phyloP scores from a whole-genome alignment of 2,329 filamentous ascomycete genomes.

The Sordariomycetes sp. region DNA sequence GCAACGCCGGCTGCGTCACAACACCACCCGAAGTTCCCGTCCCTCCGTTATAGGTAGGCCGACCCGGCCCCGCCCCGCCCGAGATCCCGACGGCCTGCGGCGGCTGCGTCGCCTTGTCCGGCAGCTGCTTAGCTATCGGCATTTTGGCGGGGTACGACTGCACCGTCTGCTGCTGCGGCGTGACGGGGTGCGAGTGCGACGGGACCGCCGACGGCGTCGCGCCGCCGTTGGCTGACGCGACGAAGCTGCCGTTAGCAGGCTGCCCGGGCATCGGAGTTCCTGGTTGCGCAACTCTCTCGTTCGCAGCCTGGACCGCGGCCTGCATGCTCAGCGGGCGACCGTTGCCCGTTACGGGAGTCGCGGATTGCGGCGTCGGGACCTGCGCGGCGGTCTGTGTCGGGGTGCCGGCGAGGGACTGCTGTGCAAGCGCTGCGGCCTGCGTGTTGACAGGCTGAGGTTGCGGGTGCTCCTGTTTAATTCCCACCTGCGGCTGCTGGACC shows the following conservation, averaged over 20 bases:
- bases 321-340: slow-evolving; percentile 32
- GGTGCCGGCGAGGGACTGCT: slow-evolving; percentile 27
- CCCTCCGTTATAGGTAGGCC: slow-evolving; percentile 76
- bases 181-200: slow-evolving; percentile 6
- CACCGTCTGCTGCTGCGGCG: slow-evolving; percentile 23
- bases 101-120: slow-evolving; percentile 50
- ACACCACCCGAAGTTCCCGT: slow-evolving; percentile 66
- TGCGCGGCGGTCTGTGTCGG: slow-evolving; percentile 34
- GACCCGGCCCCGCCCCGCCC: slow-evolving; percentile 46
- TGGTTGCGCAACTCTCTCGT: slow-evolving; percentile 19
- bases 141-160: slow-evolving; percentile 45
- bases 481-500: slow-evolving; percentile 14
- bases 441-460: slow-evolving; percentile 33
- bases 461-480: slow-evolving; percentile 7
- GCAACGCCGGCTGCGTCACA: slow-evolving; percentile 75
- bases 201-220: slow-evolving; percentile 21
- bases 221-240: slow-evolving; percentile 10
- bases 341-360: slow-evolving; percentile 21
- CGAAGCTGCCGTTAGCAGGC: slow-evolving; percentile 9
- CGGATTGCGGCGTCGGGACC: slow-evolving; percentile 34
- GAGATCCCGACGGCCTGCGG: slow-evolving; percentile 62
- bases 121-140: slow-evolving; percentile 70
- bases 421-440: slow-evolving; percentile 22
- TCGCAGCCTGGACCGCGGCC: slow-evolving; percentile 34
- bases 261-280: slow-evolving; percentile 11